A percentile compares a stretch with the other conserved stretches of the same genome.
Conservation (phyloP, 2,329 filamentous ascomycete species). For the Pleoardoris graminearum region DNA sequence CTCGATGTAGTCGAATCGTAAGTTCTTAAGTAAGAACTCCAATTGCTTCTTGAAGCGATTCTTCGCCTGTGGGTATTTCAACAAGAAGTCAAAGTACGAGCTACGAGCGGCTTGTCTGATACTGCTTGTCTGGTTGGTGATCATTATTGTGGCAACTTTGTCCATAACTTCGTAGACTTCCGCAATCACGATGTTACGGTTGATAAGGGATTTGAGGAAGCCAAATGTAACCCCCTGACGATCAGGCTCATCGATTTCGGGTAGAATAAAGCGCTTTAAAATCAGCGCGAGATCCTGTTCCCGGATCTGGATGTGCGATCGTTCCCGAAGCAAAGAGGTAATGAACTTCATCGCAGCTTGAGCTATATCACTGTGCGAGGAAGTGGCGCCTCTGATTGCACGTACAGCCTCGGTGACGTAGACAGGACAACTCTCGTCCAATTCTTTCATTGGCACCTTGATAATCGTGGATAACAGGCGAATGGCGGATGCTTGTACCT, state of each 20-base stretch:
- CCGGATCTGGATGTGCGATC: conserved; percentile 73
- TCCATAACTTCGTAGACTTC: conserved; percentile 91
- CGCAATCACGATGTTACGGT: conserved; percentile 81
- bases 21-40: conserved; percentile 83
- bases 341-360: conserved; percentile 90
- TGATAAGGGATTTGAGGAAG: conserved; percentile 85
- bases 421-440: conserved; percentile 72
- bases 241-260: conserved; percentile 89
- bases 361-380: conserved; percentile 79
- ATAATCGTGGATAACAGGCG: conserved; percentile 82
- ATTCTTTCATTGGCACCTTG: conserved; percentile 74
- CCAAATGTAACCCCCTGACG: conserved; percentile 93
- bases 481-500: conserved; percentile 87
- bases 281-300: conserved; percentile 82
- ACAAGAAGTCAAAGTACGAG: conserved; percentile 90
- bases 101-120: conserved; percentile 86
- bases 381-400: conserved; percentile 74
- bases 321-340: conserved; percentile 80
- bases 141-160: conserved; percentile 81
- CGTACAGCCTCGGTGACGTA: conserved; percentile 85
- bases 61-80: conserved; percentile 92
- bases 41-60: conserved; percentile 88
- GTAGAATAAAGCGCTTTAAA: conserved; percentile 76
- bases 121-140: conserved; percentile 88
- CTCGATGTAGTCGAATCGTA: conserved; percentile 86